Evolutionary conservation across 169 alveolate species (phyloP), one percentile per base, ranked within the genome.

Genomic region (Cystoisospora suis): DNA sequence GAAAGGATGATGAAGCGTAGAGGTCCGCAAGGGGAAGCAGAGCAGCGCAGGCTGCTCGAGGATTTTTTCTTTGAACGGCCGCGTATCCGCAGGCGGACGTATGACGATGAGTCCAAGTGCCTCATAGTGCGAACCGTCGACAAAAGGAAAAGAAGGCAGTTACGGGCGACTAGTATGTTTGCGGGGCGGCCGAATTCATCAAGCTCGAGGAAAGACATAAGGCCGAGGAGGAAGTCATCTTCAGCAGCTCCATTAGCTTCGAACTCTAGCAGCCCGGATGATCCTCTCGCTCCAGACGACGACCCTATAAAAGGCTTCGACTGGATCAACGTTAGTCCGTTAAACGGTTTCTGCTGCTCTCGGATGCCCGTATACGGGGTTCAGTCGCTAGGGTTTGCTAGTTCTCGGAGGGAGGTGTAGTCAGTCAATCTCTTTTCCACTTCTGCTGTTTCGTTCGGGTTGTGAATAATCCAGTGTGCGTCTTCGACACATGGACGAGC

Each of bases 41-140:
- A 3, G 27, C 72, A 45, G 38, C 29, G 59, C 27, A 83, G 29
- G 32, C 4, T 17, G 32, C 38, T 83, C 46, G 80, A 29, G 70
- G 81, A 58, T 3, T 56, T 83, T n/a, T 49, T 56, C 15, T 34
- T 58, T 2, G 89, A 58, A 45, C 20, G 61, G 36, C 89, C 89
- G 34, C 53, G 80, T 1, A 83, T 83, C 7, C 69, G 89, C 47
- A 40, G 89, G 9, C 89, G 36, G 42, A 83, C 89, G 1, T 83
- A 40, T 80, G 89, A 58, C 32, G 45, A 29, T 27, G 42, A 23
- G 44, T 36, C 72, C 61, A 83, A 83, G 80, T 1, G 58, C 59
- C 81, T 83, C 59, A 36, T 59, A 27, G 80, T 83, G 58, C 58
- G 81, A 36, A 65, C 34, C 34, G 36, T 6, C 36, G 44, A 65